Evolutionary conservation across 1,284 basidiomycete species (phyloP).

Genomic region (Malassezia sympodialis): DNA sequence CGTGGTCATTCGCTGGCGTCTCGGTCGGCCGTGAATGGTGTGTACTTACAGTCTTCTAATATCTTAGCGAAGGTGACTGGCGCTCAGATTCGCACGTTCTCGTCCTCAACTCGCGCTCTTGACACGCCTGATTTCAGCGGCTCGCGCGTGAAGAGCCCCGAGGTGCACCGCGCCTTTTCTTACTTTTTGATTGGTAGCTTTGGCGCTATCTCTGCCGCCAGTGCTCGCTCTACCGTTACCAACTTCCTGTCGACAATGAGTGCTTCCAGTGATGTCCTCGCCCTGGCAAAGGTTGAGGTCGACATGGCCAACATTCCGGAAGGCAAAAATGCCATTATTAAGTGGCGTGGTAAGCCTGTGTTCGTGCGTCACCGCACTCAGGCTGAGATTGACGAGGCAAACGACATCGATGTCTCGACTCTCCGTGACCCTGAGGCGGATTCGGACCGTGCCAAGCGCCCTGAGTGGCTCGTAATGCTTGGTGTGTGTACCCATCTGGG

Average conservation of each 20-base stretch:
- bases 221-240: constrained; percentile 83
- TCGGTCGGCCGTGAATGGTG: constrained; percentile 64
- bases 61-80: constrained; percentile 11
- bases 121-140: constrained; percentile 66
- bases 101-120: constrained; percentile 32
- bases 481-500: constrained; percentile 92
- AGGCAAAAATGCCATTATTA: constrained; percentile 60
- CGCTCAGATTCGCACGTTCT: constrained; percentile 27
- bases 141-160: constrained; percentile 64
- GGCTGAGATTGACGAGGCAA: constrained; percentile 87
- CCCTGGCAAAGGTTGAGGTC: constrained; percentile 94
- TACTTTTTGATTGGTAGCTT: constrained; percentile 97
- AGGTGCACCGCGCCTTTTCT: constrained; percentile 70
- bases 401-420: constrained; percentile 68
- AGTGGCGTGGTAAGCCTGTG: constrained; percentile 97
- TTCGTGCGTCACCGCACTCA: constrained; percentile 94
- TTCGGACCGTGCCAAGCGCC: constrained; percentile 76
- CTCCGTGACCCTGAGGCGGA: constrained; percentile 89
- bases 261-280: constrained; percentile 93
- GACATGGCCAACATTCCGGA: constrained; percentile 83
- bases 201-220: constrained; percentile 84
- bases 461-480: constrained; percentile 66
- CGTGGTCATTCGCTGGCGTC: constrained; percentile 56
- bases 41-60: constrained; percentile 41
- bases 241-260: constrained; percentile 94